Conservation (phyloP, 202 grass and related monocot species). For the Zoysia matrella region DNA sequence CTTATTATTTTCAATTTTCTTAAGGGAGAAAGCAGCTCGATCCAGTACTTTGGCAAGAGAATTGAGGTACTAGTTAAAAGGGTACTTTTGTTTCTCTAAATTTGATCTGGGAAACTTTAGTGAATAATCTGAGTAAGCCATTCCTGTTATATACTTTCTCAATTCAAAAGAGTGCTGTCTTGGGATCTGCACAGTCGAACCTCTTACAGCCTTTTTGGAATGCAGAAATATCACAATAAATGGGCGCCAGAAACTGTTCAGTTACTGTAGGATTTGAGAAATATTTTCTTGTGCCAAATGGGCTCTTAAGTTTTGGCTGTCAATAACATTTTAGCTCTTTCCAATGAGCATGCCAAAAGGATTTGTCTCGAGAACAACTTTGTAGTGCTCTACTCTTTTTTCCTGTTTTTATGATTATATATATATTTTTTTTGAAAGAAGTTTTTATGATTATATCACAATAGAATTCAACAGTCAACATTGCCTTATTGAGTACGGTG, state of each 20-base stretch:
- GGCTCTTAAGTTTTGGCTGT: neutral
- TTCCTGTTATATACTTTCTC: neutral
- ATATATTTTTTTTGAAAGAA: too few relatives aligned
- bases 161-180: neutral
- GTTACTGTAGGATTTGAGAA: neutral
- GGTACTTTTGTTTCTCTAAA: conserved; percentile 26
- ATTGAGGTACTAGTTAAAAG: conserved; percentile 33
- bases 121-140: neutral
- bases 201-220: neutral
- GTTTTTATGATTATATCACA: neutral
- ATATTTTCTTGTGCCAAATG: neutral
- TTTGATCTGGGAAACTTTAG: neutral
- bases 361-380: neutral
- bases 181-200: neutral
- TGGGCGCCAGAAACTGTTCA: neutral
- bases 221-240: conserved; percentile 10
- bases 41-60: conserved; percentile 4
- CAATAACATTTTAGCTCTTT: neutral
- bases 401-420: too few relatives aligned
- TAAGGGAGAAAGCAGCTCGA: conserved; percentile 27
- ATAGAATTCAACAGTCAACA: too few relatives aligned
- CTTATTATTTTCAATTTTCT: conserved; percentile 27
- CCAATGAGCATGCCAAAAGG: neutral
- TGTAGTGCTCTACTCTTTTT: neutral
- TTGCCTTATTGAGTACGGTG: too few relatives aligned